A percentile compares a stretch with the other conserved stretches of the same genome.
phyloP scores from a whole-genome alignment of 2,329 filamentous ascomycete genomes.

The Shiraia sp. region DNA sequence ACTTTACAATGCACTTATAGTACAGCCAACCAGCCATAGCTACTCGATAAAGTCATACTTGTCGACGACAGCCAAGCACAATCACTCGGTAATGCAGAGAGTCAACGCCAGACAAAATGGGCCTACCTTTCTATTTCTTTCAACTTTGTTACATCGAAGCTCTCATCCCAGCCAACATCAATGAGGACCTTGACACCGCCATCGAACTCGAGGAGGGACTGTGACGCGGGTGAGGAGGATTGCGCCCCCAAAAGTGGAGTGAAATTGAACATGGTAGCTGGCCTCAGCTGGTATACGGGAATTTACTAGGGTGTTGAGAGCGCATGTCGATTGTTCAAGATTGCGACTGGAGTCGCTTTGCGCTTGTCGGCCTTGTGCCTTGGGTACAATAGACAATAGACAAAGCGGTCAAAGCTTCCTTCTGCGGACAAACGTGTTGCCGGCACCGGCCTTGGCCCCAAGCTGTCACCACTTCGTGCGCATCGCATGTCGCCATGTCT shows the following conservation, averaged over 20 bases:
- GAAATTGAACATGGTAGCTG: constrained; percentile 83
- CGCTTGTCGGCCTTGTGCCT: too few species aligned
- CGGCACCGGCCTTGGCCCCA: not conserved
- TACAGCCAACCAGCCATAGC: too few species aligned
- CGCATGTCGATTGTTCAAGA: constrained; percentile 8
- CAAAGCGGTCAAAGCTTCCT: constrained; percentile 11
- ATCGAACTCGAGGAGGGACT: constrained; percentile 95
- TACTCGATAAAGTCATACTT: too few species aligned
- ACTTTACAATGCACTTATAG: too few species aligned
- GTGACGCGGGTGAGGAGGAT: constrained; percentile 81
- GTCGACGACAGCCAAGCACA: too few species aligned
- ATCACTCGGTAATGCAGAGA: too few species aligned
- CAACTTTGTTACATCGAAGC: constrained; percentile 80
- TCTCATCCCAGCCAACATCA: constrained; percentile 94
- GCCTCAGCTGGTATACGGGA: constrained; percentile 1
- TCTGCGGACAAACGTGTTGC: constrained; percentile 1
- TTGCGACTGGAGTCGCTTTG: too few species aligned
- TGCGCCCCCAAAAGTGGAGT: constrained; percentile 90
- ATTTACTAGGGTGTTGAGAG: constrained; percentile 3
- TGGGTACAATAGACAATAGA: constrained; percentile 5
- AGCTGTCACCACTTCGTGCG: not conserved
- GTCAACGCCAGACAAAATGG: too few species aligned
- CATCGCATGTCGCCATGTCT: too few species aligned
- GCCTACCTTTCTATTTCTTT: constrained; percentile 84
- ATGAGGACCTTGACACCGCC: constrained; percentile 94